Evolutionary conservation across 2,329 filamentous ascomycete species (phyloP), one percentile per base, ranked within the genome.

Genomic region (Spiromastix sp.): DNA sequence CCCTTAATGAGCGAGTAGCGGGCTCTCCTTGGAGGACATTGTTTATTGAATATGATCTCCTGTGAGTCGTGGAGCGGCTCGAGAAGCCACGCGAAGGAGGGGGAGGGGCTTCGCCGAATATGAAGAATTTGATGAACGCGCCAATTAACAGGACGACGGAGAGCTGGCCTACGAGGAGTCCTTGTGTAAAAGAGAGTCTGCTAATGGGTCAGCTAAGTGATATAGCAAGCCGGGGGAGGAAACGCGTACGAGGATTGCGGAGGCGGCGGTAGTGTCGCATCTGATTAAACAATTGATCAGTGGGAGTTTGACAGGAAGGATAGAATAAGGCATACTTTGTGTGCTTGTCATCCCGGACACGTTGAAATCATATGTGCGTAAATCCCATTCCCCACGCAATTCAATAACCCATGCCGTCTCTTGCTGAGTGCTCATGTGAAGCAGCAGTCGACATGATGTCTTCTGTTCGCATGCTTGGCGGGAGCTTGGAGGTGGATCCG

Each of bases 41-140:
- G 48, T 61, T 65, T 41, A 75, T 77, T 28, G 85, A 71, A 29
- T 83, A 71, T 11, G 81, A 83, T 41, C 80, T 76, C 56, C 79
- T 78, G 60, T 94, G 85, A 17, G 84, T 76, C 47, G 85, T 79
- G 8, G 80, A 79, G 39, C 82, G 84, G 46, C 82, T 77, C 28
- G 81, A 67, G 5, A 84, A 71, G 9, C 85, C 84, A 13, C 81
- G 84, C 36, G 81, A 77, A 44, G 93, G 86, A 42, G 85, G 72
- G 2, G 83, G 85, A 1, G 86, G 85, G 4, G 85, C 78, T 55
- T 96, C 91, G 49, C 91, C 91, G 55, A 98, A 96, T 54, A 98
- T 96, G 73, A 98, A 98, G 74, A 95, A 98, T 58, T 94, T 94
- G 61, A 98, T 96, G 63, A 98, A 96, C 47, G 82, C 85, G 45